These are phyloP conservation scores for Hypoxylon rubiginosum DNA, from an alignment of 2,329 filamentous ascomycete genomes.

Conservation along the genomic window DNA sequence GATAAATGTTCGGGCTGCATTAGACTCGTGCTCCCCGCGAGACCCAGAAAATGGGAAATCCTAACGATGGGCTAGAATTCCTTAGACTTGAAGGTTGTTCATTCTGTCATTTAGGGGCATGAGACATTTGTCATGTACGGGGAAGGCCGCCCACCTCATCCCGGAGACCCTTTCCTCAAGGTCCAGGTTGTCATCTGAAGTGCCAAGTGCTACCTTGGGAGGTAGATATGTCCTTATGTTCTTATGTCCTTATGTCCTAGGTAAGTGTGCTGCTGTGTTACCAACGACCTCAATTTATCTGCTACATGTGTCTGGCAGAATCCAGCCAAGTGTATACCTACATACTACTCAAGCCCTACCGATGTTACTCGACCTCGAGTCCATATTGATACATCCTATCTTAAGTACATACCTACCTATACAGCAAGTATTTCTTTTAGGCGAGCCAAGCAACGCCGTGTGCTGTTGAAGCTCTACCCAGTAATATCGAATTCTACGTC, in stretches of 20 bases:
- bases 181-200: not conserved
- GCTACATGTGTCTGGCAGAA: not conserved
- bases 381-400: no score
- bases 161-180: not conserved
- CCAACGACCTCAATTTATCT: not conserved
- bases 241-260: no score
- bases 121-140: conserved; percentile 23
- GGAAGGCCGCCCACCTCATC: conserved; percentile 4
- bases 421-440: not conserved
- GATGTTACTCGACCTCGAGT: not conserved
- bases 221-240: no score
- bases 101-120: not conserved
- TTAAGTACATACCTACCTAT: not conserved
- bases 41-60: conserved; percentile 11
- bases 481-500: not conserved
- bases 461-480: not conserved
- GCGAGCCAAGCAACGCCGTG: not conserved
- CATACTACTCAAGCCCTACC: not conserved
- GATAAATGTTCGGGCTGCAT: not conserved
- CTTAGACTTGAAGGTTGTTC: no score
- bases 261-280: conserved; percentile 4
- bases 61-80: conserved; percentile 5
- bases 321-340: not conserved
- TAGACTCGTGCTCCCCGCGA: conserved; percentile 5
- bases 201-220: not conserved